These are phyloP conservation scores for Exophiala lecanii-corni DNA, from an alignment of 2,329 filamentous ascomycete species.

Conservation along the genomic window DNA sequence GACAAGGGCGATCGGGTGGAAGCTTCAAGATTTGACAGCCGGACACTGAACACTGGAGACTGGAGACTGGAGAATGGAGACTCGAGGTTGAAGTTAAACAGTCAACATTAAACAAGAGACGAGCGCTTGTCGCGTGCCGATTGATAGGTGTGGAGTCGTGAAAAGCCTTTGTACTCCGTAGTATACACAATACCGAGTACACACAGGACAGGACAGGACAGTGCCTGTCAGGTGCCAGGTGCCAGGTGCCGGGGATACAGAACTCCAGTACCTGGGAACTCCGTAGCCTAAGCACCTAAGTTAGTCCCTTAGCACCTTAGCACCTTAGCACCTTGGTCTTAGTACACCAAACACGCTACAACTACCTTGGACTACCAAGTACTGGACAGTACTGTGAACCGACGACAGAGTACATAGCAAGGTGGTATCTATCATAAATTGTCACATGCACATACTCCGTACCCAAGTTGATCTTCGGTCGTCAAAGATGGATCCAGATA, in stretches of 20 bases:
- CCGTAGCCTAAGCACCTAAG: background rate
- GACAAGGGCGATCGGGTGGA: too few relatives aligned
- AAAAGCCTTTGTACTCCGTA: background rate
- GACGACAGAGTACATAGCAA: too few relatives aligned
- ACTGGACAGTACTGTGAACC: too few relatives aligned
- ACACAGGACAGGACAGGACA: background rate
- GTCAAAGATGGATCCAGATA: too few relatives aligned
- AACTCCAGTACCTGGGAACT: background rate
- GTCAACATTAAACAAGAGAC: conserved; percentile 6
- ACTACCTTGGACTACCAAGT: too few relatives aligned
- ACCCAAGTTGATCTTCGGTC: too few relatives aligned
- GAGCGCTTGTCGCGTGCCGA: conserved; percentile 14
- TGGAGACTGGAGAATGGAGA: conserved; percentile 1
- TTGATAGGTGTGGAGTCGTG: conserved; percentile 3
- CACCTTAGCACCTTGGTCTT: background rate
- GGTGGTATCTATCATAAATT: too few relatives aligned
- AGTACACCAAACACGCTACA: too few relatives aligned
- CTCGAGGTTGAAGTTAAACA: conserved; percentile 1
- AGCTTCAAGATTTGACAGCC: conserved; percentile 8
- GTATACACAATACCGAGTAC: background rate
- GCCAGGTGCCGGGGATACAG: background rate
- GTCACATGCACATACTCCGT: too few relatives aligned
- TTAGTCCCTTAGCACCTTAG: background rate
- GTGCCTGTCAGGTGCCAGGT: background rate
- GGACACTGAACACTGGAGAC: too few relatives aligned